A percentile compares a stretch with the other conserved stretches of the same genome.
phyloP scores from a whole-genome alignment of 177 flowering plant genomes.

The Tripterygium wilfordii region DNA sequence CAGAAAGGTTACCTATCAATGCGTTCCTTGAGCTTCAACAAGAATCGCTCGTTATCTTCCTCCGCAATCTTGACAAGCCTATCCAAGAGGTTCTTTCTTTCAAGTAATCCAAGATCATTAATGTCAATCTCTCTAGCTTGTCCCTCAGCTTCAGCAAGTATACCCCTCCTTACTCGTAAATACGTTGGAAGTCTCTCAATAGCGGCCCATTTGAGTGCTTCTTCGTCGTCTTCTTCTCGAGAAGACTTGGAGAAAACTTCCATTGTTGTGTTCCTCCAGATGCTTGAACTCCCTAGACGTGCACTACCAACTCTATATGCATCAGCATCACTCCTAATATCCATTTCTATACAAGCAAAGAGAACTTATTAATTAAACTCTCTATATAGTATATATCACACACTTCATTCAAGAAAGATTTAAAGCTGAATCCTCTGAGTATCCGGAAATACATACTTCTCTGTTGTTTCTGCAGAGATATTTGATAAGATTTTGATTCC shows the following conservation, averaged over 20 bases:
- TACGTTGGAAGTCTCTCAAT: background rate
- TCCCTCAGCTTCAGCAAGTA: background rate
- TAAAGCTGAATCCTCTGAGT: slow-evolving; percentile 5
- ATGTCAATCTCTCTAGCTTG: background rate
- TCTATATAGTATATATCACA: too few species aligned
- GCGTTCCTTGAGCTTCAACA: background rate
- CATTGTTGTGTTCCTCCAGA: slow-evolving; percentile 48
- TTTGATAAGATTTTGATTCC: too few species aligned
- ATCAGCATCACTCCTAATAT: slow-evolving; percentile 22
- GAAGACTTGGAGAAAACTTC: slow-evolving; percentile 54
- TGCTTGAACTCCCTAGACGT: slow-evolving; percentile 33
- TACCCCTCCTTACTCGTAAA: background rate
- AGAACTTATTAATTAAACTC: too few species aligned
- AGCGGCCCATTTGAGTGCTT: background rate
- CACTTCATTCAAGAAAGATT: background rate
- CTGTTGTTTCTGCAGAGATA: too few species aligned
- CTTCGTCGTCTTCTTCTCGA: slow-evolving; percentile 1
- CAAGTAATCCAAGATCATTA: background rate
- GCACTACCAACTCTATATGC: slow-evolving; percentile 38
- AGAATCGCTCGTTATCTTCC: background rate
- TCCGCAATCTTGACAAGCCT: background rate
- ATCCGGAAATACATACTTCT: too few species aligned
- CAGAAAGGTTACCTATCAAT: background rate
- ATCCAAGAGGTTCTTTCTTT: background rate
- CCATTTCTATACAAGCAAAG: too few species aligned